Base-by-base conservation (phyloP, 805 yeast genomes). In the Blastobotrys attinorum region DNA sequence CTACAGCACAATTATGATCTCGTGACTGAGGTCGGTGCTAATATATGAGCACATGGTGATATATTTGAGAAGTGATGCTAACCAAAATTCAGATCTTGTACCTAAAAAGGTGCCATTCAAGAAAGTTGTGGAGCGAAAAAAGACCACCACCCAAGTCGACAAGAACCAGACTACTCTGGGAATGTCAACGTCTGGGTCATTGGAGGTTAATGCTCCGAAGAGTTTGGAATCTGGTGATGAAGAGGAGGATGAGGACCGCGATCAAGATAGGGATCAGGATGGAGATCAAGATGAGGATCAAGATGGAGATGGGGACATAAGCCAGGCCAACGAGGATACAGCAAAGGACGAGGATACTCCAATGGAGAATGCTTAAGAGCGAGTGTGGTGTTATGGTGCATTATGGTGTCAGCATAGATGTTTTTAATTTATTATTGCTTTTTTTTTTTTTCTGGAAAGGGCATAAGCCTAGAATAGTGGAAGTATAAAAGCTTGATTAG, bases 41-140 rank as follows among this genome's bases (percentile, higher is more conserved):
- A n/a, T n/a, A n/a, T n/a, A n/a, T n/a, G n/a, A n/a, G n/a, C n/a
- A n/a, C n/a, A n/a, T n/a, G n/a, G n/a, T n/a, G n/a, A n/a, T n/a
- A n/a, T n/a, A n/a, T n/a, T n/a, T n/a, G n/a, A n/a, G n/a, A n/a
- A n/a, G n/a, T n/a, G 11, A 25, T 25, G 29, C 29, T 25, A 25
- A 25, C 29, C 10, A 25, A 25, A 25, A 8, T 11, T 8, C 29
- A 25, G 31, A 83, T 46, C 67, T 85, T 2, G 81, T 83, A 5
- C 94, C 92, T 2, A 51, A 52, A 29, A 53, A 58, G 6, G 51
- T 57, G 8, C 58, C 61, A 29, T 58, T 39, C 40, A 49, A 47
- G 21, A 34, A 38, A 7, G 45, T 48, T 21, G 41, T 39, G n/a
- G 42, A 31, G 37, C 38, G 21, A n/a, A 31, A 41, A 37, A 16